Conservation (phyloP, 202 grass and related monocot genomes). For the Digitaria exilis region DNA sequence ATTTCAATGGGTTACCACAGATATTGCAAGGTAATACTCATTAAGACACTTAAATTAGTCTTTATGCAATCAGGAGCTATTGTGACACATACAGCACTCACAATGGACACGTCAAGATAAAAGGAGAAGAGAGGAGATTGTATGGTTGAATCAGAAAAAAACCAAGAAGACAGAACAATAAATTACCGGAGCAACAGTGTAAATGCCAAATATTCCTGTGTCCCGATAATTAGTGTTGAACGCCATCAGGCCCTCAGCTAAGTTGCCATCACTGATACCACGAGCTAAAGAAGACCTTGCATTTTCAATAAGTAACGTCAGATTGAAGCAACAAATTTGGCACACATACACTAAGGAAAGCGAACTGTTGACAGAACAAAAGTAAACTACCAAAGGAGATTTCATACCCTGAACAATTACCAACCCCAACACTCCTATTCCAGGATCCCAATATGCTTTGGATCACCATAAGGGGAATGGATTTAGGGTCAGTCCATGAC, state of each 20-base stretch:
- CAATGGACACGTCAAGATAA: conserved; percentile 5
- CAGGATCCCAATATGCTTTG: conserved; percentile 90
- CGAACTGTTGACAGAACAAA: conserved; percentile 6
- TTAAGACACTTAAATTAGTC: conserved; percentile 1
- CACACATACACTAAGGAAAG: not conserved
- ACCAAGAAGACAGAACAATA: conserved; percentile 11
- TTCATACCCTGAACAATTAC: conserved; percentile 84
- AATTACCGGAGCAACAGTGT: conserved; percentile 67
- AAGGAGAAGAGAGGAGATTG: conserved; percentile 5
- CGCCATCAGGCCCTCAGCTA: conserved; percentile 86
- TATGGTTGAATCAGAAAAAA: conserved; percentile 28
- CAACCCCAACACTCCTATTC: conserved; percentile 68
- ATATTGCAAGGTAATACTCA: conserved; percentile 5
- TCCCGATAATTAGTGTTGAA: conserved; percentile 98
- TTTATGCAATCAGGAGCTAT: not conserved
- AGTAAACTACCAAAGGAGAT: conserved; percentile 16
- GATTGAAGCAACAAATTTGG: conserved; percentile 20
- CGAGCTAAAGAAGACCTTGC: conserved; percentile 84
- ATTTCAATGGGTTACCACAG: not conserved
- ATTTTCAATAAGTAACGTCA: conserved; percentile 42
- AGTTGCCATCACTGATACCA: conserved; percentile 68
- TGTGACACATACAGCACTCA: not conserved
- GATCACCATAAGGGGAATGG: conserved; percentile 96
- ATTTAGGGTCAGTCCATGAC: conserved; percentile 78
- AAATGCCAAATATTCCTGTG: conserved; percentile 92